phyloP scores from a whole-genome alignment of 352 stramenopile species.

The Globisporangium cederbergense region DNA sequence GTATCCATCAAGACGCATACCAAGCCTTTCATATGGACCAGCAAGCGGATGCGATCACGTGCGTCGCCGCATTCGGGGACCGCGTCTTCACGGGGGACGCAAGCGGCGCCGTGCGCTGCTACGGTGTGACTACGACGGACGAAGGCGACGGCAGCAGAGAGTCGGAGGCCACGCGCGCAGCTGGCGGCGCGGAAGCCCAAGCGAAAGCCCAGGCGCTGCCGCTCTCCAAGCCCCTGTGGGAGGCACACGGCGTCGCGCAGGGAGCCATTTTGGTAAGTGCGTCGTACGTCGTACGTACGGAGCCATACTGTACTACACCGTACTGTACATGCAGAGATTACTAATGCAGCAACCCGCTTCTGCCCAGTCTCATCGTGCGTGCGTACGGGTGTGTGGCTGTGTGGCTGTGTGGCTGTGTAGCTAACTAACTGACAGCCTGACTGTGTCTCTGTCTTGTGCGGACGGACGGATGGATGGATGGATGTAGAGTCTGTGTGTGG shows the following conservation, averaged over 20 bases:
- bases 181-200: not conserved
- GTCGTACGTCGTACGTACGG: not conserved
- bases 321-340: not conserved
- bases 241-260: not conserved
- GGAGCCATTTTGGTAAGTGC: slow-evolving; percentile 16
- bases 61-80: slow-evolving; percentile 3
- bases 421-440: not conserved
- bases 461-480: not conserved
- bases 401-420: not conserved
- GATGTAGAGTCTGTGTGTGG: slow-evolving; percentile 21
- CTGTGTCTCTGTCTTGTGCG: not conserved
- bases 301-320: not conserved
- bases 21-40: not conserved
- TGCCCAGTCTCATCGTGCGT: not conserved
- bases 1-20: not conserved
- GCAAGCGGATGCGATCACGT: slow-evolving; percentile 7
- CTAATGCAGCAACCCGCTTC: not conserved
- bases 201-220: not conserved
- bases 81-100: slow-evolving; percentile 19
- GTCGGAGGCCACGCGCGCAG: not conserved
- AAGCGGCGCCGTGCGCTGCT: slow-evolving; percentile 17
- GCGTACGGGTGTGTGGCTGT: too few species aligned
- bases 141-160: slow-evolving; percentile 1
- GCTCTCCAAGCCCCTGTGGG: slow-evolving; percentile 3
- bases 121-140: not conserved